Evolutionary conservation across 2,329 filamentous ascomycete genomes (phyloP).

Genomic region (Chlorencoelia australis): DNA sequence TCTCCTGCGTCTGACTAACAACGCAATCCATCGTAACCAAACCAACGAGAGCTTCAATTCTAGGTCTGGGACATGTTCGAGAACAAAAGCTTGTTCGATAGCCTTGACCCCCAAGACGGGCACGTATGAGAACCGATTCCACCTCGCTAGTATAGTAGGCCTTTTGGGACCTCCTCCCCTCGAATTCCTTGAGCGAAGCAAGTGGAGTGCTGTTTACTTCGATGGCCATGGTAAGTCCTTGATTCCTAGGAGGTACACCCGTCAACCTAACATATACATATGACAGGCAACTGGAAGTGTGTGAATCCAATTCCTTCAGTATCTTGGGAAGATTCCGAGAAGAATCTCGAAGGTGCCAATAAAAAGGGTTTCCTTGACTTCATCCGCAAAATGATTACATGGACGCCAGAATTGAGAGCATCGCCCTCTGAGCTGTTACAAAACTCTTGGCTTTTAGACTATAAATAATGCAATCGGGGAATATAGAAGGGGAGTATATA

Average conservation of each 20-base stretch:
- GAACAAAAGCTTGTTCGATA: constrained; percentile 16
- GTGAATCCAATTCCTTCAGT: constrained; percentile 14
- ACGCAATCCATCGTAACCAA: too few species aligned
- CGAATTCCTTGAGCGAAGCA: constrained; percentile 21
- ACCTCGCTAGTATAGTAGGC: constrained; percentile 22
- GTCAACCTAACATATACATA: constrained; percentile 13
- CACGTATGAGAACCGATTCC: constrained; percentile 13
- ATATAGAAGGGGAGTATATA: too few species aligned
- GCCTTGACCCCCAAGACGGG: constrained; percentile 15
- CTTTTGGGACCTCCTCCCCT: constrained; percentile 21
- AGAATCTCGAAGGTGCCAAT: constrained; percentile 13
- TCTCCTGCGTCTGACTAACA: constrained; percentile 11
- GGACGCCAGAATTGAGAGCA: constrained; percentile 19
- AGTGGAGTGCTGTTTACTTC: constrained; percentile 19
- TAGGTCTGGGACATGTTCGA: constrained; percentile 22
- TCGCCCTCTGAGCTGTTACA: constrained; percentile 16
- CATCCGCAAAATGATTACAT: constrained; percentile 16
- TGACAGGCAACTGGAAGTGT: constrained; percentile 18
- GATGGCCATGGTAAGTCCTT: too few species aligned
- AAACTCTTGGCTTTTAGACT: constrained; percentile 19
- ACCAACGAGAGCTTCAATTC: constrained; percentile 15
- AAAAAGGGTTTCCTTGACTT: constrained; percentile 18
- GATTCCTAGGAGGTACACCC: constrained; percentile 9
- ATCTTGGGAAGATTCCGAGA: constrained; percentile 17
- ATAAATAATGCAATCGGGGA: too few species aligned